Percentiles rank a stretch among this genome's conserved stretches.
Evolutionary conservation across 129 eudicot species (phyloP).

Genomic region (Centella asiatica): DNA sequence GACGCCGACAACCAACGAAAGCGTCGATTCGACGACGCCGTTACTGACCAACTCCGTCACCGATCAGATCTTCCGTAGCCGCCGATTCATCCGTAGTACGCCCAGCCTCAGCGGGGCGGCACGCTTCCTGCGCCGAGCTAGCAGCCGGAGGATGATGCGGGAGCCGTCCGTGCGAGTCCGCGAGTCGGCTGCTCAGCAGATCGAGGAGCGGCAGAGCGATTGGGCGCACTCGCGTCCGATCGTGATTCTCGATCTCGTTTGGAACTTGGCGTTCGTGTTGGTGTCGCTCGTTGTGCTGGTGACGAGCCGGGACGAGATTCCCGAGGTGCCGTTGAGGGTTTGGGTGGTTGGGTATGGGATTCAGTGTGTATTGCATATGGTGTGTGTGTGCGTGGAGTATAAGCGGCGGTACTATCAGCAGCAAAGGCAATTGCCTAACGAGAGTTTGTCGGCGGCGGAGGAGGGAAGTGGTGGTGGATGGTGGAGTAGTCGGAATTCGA

Average conservation of each 20-base stretch:
- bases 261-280: conserved; percentile 30
- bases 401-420: conserved; percentile 5
- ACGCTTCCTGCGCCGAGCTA: conserved; percentile 17
- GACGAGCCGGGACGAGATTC: conserved; percentile 17
- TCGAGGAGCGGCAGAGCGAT: conserved; percentile 35
- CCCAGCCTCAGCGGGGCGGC: conserved; percentile 18
- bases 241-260: conserved; percentile 27
- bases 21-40: conserved; percentile 42
- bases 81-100: conserved; percentile 9
- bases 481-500: conserved; percentile 25
- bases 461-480: conserved; percentile 15
- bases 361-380: conserved; percentile 32
- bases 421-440: not conserved
- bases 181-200: conserved; percentile 24
- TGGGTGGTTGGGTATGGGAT: conserved; percentile 32
- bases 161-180: conserved; percentile 21
- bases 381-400: conserved; percentile 28
- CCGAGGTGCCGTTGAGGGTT: conserved; percentile 27
- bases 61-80: conserved; percentile 21
- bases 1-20: conserved; percentile 18
- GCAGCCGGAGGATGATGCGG: conserved; percentile 13
- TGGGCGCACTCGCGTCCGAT: conserved; percentile 38
- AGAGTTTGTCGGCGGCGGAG: conserved; percentile 8
- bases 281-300: conserved; percentile 22
- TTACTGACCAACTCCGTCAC: conserved; percentile 21